Evolutionary conservation across 306 rosid species (phyloP), one percentile per base, ranked within the genome.

Genomic region (Vigna reflexopilosa): DNA sequence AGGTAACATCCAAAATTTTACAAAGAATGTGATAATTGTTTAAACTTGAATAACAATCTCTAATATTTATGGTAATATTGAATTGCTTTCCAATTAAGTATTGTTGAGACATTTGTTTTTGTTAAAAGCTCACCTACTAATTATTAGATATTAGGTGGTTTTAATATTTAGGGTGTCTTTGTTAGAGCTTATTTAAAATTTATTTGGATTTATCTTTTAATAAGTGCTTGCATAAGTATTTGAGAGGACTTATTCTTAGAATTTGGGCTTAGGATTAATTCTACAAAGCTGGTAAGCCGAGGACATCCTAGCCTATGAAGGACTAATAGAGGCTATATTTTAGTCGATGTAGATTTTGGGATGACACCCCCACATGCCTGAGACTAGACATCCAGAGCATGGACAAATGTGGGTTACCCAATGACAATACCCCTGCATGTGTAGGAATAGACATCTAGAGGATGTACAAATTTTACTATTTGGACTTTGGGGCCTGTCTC

Each of bases 1-100:
- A 2, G 45, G 68, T 44, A 58, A 58, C 28, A 6, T 51, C 20
- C 44, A 38, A 63, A 52, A n/a, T 67, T 67, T 66, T 34, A 32
- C 66, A 24, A 56, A 28, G 57, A 42, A 71, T 63, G 67, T 70
- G 16, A 36, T 66, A 67, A 17, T 65, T 77, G 77, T 51, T 61
- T 20, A 55, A 54, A 38, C 58, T 56, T 64, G 71, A 64, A 26
- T 49, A 49, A 8, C 24, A 66, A 16, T 30, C 70, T 55, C 67
- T 30, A 44, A 45, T 45, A 36, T 42, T 6, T 63, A 62, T 40
- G 45, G 40, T 57, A 42, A 52, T 52, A 47, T 72, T 57, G 62
- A 62, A 45, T 71, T 64, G 64, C 16, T 65, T 51, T 77, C 67
- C 38, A 47, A 49, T 9, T 55, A 70, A 80, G 73, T 61, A 42